These are phyloP conservation scores for Fragaria vesca DNA, from an alignment of 306 rosid genomes.

Conservation along the genomic window DNA sequence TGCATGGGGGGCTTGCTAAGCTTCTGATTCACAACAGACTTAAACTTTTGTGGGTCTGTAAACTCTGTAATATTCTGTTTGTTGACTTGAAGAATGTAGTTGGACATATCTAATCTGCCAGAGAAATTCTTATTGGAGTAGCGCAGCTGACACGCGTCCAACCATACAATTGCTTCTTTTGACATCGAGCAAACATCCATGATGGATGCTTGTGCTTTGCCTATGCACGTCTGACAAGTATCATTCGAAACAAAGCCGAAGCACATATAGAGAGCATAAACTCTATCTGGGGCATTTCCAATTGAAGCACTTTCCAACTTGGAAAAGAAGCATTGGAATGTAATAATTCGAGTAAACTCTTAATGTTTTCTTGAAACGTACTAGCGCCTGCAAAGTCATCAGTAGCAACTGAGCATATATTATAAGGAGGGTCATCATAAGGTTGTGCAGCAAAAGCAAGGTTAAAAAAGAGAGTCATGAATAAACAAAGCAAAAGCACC, in stretches of 20 bases:
- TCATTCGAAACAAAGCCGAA: background rate
- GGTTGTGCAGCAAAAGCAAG: background rate
- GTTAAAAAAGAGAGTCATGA: background rate
- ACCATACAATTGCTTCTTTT: slow-evolving; percentile 48
- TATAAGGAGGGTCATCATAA: slow-evolving; percentile 4
- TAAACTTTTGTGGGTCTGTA: slow-evolving; percentile 31
- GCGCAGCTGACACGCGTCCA: slow-evolving; percentile 48
- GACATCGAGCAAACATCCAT: slow-evolving; percentile 31
- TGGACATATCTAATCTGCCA: slow-evolving; percentile 37
- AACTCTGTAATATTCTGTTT: background rate
- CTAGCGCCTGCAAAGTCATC: background rate
- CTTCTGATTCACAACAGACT: slow-evolving; percentile 31
- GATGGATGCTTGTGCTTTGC: slow-evolving; percentile 25
- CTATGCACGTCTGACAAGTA: slow-evolving; percentile 27
- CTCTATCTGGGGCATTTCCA: background rate
- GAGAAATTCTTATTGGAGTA: slow-evolving; percentile 45
- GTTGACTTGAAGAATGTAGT: slow-evolving; percentile 26
- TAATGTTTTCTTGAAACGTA: background rate
- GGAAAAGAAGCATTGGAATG: slow-evolving; percentile 4
- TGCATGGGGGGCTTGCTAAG: slow-evolving; percentile 22
- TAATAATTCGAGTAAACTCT: background rate
- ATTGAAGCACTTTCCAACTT: background rate
- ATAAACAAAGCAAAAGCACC: background rate
- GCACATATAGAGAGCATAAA: slow-evolving; percentile 24
- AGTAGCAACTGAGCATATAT: background rate